phyloP scores from a whole-genome alignment of 2,329 filamentous ascomycete species.

The Phyllosticta paracitricarpa region DNA sequence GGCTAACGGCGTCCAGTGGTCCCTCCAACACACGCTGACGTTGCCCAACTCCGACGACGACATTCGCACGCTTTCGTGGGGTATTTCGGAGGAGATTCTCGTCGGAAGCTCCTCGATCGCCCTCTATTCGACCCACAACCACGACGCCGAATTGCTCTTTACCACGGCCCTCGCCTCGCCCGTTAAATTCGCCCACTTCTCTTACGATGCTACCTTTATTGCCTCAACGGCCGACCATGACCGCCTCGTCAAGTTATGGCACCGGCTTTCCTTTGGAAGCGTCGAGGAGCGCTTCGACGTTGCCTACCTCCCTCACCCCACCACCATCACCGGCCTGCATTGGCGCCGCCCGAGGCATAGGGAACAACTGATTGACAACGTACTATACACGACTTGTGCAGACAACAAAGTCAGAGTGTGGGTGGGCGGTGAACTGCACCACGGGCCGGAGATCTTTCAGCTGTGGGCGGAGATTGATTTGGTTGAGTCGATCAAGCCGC shows the following conservation, averaged over 20 bases:
- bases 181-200: conserved; percentile 65
- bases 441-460: conserved; percentile 61
- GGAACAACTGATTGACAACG: conserved; percentile 73
- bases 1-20: conserved; percentile 38
- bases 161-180: conserved; percentile 61
- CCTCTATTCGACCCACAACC: conserved; percentile 52
- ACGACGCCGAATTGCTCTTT: conserved; percentile 56
- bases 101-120: conserved; percentile 61
- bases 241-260: conserved; percentile 84
- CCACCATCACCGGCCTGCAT: conserved; percentile 67
- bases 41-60: conserved; percentile 36
- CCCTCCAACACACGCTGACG: conserved; percentile 50
- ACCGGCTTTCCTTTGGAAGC: conserved; percentile 70
- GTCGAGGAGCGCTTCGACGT: conserved; percentile 84
- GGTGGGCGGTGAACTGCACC: conserved; percentile 59
- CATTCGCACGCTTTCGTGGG: conserved; percentile 70
- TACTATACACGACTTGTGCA: conserved; percentile 78
- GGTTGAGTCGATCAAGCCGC: conserved; percentile 55
- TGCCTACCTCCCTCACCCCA: conserved; percentile 78
- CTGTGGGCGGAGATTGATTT: conserved; percentile 78
- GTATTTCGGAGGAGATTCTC: conserved; percentile 72
- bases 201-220: conserved; percentile 78
- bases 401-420: conserved; percentile 77
- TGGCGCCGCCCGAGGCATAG: conserved; percentile 73
- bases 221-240: conserved; percentile 73